Percentiles rank a stretch among this genome's conserved stretches.
phyloP scores from a whole-genome alignment of 176 grass and related monocot species.

The Puya raimondii region DNA sequence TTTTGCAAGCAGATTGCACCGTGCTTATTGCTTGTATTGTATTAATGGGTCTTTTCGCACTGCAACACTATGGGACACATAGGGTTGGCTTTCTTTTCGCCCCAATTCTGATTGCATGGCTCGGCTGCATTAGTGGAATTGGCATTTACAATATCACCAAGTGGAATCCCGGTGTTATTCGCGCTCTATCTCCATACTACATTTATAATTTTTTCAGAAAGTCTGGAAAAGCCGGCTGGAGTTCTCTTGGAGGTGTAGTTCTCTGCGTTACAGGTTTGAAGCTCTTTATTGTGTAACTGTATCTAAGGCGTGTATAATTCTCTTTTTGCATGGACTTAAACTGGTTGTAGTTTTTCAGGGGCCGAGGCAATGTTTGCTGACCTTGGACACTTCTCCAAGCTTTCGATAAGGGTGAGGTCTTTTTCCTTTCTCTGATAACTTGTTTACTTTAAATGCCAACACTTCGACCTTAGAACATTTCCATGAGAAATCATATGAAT shows the following conservation, averaged over 20 bases:
- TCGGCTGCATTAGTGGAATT: conserved; percentile 61
- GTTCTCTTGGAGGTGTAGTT: conserved; percentile 80
- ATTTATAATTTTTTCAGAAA: conserved; percentile 86
- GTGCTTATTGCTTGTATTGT: conserved; percentile 56
- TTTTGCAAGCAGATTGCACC: conserved; percentile 48
- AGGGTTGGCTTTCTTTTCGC: conserved; percentile 82
- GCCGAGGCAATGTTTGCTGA: conserved; percentile 98
- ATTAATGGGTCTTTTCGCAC: conserved; percentile 53
- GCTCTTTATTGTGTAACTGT: background rate
- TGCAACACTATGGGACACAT: conserved; percentile 83
- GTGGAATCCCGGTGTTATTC: conserved; percentile 68
- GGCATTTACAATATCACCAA: conserved; percentile 78
- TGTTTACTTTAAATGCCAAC: background rate
- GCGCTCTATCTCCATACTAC: conserved; percentile 79
- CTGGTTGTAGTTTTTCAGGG: conserved; percentile 31
- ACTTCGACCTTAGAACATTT: background rate
- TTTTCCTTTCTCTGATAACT: background rate
- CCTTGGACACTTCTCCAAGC: conserved; percentile 83
- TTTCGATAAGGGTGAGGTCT: conserved; percentile 48
- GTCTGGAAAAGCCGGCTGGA: conserved; percentile 81
- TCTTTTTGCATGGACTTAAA: conserved; percentile 9
- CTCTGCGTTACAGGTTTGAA: conserved; percentile 83
- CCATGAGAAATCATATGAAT: background rate
- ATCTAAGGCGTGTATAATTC: conserved; percentile 6
- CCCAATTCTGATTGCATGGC: conserved; percentile 78